phyloP scores from a whole-genome alignment of 2,329 filamentous ascomycete species.

The Sclerotinia sclerotiorum region DNA sequence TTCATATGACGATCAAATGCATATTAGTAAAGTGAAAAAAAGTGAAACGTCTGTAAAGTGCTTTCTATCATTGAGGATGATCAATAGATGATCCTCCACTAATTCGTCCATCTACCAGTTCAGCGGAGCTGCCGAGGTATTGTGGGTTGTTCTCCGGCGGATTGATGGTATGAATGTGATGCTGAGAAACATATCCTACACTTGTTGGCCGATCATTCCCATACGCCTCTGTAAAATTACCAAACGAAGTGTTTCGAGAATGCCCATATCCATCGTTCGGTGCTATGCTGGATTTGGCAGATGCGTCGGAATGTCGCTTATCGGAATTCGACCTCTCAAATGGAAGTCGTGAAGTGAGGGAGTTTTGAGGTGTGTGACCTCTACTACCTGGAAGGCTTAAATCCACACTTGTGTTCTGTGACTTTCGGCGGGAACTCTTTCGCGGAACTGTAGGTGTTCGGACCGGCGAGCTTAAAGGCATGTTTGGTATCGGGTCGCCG shows the following conservation, averaged over 20 bases:
- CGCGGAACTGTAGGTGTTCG: slow-evolving; percentile 56
- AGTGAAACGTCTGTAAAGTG: slow-evolving; percentile 16
- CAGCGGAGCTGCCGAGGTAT: slow-evolving; percentile 55
- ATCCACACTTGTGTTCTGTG: slow-evolving; percentile 35
- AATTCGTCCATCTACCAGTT: slow-evolving; percentile 51
- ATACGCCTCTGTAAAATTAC: slow-evolving; percentile 40
- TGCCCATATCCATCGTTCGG: slow-evolving; percentile 49
- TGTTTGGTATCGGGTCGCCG: slow-evolving; percentile 44
- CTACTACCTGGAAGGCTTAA: slow-evolving; percentile 20
- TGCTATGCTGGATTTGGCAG: slow-evolving; percentile 52
- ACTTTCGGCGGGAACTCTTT: slow-evolving; percentile 66
- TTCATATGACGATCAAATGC: slow-evolving; percentile 16
- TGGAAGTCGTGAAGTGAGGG: slow-evolving; percentile 46
- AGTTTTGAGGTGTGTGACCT: slow-evolving; percentile 30
- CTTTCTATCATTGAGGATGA: slow-evolving; percentile 19
- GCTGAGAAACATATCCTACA: slow-evolving; percentile 58
- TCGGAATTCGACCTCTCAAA: slow-evolving; percentile 58
- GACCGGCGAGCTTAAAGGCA: slow-evolving; percentile 28
- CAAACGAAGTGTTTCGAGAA: slow-evolving; percentile 35
- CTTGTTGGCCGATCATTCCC: slow-evolving; percentile 53
- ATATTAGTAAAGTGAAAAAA: slow-evolving; percentile 16
- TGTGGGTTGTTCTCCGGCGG: slow-evolving; percentile 47
- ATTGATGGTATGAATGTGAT: slow-evolving; percentile 56
- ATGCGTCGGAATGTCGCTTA: slow-evolving; percentile 52
- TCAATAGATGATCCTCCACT: slow-evolving; percentile 33